These are phyloP conservation scores for Rickenella mellea DNA, from an alignment of 768 basidiomycete genomes.

Conservation along the genomic window DNA sequence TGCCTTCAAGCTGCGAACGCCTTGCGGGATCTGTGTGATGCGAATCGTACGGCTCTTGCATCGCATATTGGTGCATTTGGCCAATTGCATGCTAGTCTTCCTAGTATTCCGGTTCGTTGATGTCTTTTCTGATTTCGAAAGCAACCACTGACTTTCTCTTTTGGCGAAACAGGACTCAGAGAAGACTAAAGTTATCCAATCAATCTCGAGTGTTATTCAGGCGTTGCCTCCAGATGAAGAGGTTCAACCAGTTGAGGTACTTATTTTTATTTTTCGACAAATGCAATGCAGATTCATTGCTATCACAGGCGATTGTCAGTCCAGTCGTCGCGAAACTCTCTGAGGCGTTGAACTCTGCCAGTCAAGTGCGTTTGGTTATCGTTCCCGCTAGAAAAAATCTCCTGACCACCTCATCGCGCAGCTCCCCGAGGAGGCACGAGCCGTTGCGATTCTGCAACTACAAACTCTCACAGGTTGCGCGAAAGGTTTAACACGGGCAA, in stretches of 20 bases:
- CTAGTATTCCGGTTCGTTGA: conserved; percentile 56
- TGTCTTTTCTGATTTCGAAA: not conserved
- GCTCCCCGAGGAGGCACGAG: conserved; percentile 68
- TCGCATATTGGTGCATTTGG: conserved; percentile 80
- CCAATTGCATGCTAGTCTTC: conserved; percentile 69
- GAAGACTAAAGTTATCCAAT: conserved; percentile 84
- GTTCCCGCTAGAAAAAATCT: not conserved
- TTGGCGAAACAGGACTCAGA: conserved; percentile 68
- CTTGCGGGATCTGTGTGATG: conserved; percentile 80
- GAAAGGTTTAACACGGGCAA: conserved; percentile 73
- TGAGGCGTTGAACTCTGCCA: conserved; percentile 47
- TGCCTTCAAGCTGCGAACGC: conserved; percentile 73
- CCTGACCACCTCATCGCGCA: conserved; percentile 17
- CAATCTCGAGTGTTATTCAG: conserved; percentile 88
- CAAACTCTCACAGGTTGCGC: conserved; percentile 80
- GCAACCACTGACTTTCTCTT: not conserved
- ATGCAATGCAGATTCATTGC: not conserved
- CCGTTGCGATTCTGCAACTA: conserved; percentile 58
- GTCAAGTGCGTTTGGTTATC: conserved; percentile 30
- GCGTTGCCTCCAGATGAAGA: conserved; percentile 74
- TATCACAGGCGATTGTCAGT: conserved; percentile 53
- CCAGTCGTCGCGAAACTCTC: conserved; percentile 66
- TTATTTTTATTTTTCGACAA: conserved; percentile 7
- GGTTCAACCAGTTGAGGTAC: conserved; percentile 67
- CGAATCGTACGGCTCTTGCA: conserved; percentile 76